Evolutionary conservation across 495 filamentous ascomycete species (phyloP).

Genomic region (Penicillium canescens): DNA sequence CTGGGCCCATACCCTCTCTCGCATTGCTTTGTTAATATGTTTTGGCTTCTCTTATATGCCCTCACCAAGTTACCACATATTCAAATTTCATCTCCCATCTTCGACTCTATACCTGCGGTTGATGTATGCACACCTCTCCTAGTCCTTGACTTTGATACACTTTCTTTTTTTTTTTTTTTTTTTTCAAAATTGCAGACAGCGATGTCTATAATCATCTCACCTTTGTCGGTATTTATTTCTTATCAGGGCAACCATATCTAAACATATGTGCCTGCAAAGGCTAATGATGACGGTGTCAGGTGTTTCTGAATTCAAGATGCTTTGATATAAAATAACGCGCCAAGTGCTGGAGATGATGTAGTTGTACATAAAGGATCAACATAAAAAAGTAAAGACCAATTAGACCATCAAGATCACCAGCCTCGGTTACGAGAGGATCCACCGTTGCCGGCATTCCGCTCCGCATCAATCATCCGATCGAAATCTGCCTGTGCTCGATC

Average conservation of each 20-base stretch:
- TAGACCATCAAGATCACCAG: conserved; percentile 22
- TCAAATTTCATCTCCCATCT: conserved; percentile 4
- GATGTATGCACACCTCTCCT: conserved; percentile 7
- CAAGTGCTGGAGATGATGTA: not conserved
- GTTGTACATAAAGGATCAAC: not conserved
- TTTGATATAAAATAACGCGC: not conserved
- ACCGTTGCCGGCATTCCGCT: conserved; percentile 29
- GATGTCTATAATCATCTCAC: not conserved
- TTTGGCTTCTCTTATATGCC: not conserved
- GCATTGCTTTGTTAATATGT: not conserved
- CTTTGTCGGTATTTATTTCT: not conserved
- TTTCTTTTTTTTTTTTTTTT: not conserved
- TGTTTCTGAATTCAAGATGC: not conserved
- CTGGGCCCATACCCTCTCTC: conserved; percentile 21
- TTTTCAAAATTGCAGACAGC: not conserved
- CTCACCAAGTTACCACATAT: conserved; percentile 8
- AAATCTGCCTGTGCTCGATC: conserved; percentile 43
- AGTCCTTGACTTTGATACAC: not conserved
- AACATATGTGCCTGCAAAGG: conserved; percentile 10
- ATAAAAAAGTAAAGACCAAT: not conserved
- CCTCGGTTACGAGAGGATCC: conserved; percentile 12
- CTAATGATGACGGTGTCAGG: conserved; percentile 6
- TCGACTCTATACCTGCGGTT: not conserved
- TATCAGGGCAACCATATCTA: not conserved
- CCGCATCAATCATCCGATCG: conserved; percentile 42